These are phyloP conservation scores for Pseudonitzschia delicatissima DNA, from an alignment of 108 stramenopile species.

Conservation along the genomic window DNA sequence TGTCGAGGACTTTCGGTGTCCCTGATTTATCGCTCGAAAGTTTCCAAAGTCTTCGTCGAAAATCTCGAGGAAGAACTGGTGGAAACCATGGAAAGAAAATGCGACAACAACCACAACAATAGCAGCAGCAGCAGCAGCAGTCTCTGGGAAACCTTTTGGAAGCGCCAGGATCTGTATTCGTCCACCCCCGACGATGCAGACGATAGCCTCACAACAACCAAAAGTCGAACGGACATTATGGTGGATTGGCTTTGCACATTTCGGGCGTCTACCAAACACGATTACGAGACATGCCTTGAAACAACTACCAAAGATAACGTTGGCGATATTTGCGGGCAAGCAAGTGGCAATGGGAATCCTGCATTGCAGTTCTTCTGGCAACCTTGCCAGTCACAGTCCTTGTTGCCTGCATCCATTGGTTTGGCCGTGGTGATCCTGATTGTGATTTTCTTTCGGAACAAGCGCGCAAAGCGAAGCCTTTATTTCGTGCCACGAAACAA, in stretches of 20 bases:
- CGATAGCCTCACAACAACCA: neutral
- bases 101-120: neutral
- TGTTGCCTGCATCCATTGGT: no score
- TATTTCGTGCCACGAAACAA: no score
- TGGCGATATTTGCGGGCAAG: no score
- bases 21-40: constrained; percentile 1
- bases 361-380: no score
- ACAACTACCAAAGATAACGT: no score
- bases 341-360: no score
- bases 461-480: no score
- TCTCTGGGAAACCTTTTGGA: constrained; percentile 7
- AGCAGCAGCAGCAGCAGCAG: neutral
- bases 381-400: no score
- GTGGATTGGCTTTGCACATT: constrained; percentile 11
- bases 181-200: neutral
- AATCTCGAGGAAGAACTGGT: neutral
- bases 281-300: neutral
- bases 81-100: neutral
- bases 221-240: neutral
- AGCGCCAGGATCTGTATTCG: constrained; percentile 7
- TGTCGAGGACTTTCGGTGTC: neutral
- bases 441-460: no score
- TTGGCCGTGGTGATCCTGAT: no score
- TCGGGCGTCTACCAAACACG: neutral
- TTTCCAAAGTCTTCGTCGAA: neutral